Percentiles rank a stretch among this genome's conserved stretches.
Evolutionary conservation across 2,329 filamentous ascomycete genomes (phyloP).

Genomic region (Aspergillus sp.): DNA sequence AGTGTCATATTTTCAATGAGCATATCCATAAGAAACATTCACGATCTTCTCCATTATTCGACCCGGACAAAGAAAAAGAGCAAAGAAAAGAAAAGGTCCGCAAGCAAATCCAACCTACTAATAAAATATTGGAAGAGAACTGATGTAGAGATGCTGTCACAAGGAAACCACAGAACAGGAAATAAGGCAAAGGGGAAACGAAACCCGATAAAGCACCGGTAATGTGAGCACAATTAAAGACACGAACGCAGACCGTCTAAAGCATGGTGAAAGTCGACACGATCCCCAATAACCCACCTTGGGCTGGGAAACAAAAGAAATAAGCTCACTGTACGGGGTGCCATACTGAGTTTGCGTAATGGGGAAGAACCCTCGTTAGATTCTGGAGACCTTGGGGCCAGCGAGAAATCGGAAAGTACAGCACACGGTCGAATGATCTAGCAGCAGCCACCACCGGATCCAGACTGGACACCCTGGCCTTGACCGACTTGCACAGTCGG

Average conservation of each 20-base stretch:
- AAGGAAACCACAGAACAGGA: slow-evolving; percentile 12
- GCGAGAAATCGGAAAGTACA: neutral
- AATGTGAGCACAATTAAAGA: slow-evolving; percentile 27
- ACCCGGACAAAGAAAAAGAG: slow-evolving; percentile 26
- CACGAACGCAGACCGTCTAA: slow-evolving; percentile 33
- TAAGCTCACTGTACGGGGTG: slow-evolving; percentile 5
- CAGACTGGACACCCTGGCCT: slow-evolving; percentile 88
- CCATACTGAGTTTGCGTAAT: slow-evolving; percentile 5
- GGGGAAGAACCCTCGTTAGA: neutral
- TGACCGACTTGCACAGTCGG: slow-evolving; percentile 93
- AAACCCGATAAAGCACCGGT: slow-evolving; percentile 20
- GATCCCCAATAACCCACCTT: slow-evolving; percentile 15
- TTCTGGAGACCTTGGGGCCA: neutral
- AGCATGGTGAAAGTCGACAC: slow-evolving; percentile 26
- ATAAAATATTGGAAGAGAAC: slow-evolving; percentile 19
- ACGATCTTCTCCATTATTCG: slow-evolving; percentile 37
- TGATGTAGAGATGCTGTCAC: slow-evolving; percentile 16
- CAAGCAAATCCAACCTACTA: slow-evolving; percentile 35
- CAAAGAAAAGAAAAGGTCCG: slow-evolving; percentile 10
- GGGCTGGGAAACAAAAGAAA: slow-evolving; percentile 7
- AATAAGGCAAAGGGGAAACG: slow-evolving; percentile 13
- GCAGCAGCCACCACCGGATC: slow-evolving; percentile 84
- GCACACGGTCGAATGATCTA: slow-evolving; percentile 51
- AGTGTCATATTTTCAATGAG: slow-evolving; percentile 8
- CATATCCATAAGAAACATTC: slow-evolving; percentile 17